Evolutionary conservation across 495 filamentous ascomycete species (phyloP), one percentile per base, ranked within the genome.

Genomic region (Aspergillus olivimuriae): DNA sequence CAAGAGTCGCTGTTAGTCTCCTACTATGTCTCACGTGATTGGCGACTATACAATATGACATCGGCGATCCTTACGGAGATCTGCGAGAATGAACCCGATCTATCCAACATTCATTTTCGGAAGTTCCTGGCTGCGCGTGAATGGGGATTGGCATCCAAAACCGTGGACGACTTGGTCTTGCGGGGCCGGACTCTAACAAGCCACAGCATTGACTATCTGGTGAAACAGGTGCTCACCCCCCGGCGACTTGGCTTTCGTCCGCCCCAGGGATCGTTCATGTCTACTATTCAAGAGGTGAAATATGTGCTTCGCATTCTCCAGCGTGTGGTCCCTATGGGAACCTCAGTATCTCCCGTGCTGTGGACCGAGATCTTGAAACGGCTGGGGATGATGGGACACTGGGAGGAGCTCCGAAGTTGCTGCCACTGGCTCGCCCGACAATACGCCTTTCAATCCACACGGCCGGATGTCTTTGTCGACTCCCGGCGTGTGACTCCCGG

Each of bases 1-100:
- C 85, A 86, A 52, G 74, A 81, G 50, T 60, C 58, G 4, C 59
- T 85, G 6, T 61, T 86, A 7, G 36, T 63, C 2, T 65, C 62
- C 11, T 77, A 77, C 50, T 67, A 80, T 20, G 53, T 66, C 26
- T 46, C 55, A 23, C 57, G 62, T 19, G 75, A 84, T 35, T 73
- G 63, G 66, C 63, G 57, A 11, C 67, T 73, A 42, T 75, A 78
- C 41, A 70, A 77, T 42, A 50, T 76, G 38, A 79, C 76, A 2
- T 48, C 81, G 17, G 70, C 66, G 0, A 60, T 81, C 22, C 58
- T 83, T 0, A 48, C 41, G 17, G 66, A 71, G 32, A 44, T 64
- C 21, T 55, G 48, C 23, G 49, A 63, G 0, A 48, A 56, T 15
- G 50, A 46, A 16, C 47, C 49, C 2, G 52, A 62, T 26, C 38